These are phyloP conservation scores for Aspergillus carbonarius DNA, from an alignment of 2,329 filamentous ascomycete genomes.

Conservation along the genomic window DNA sequence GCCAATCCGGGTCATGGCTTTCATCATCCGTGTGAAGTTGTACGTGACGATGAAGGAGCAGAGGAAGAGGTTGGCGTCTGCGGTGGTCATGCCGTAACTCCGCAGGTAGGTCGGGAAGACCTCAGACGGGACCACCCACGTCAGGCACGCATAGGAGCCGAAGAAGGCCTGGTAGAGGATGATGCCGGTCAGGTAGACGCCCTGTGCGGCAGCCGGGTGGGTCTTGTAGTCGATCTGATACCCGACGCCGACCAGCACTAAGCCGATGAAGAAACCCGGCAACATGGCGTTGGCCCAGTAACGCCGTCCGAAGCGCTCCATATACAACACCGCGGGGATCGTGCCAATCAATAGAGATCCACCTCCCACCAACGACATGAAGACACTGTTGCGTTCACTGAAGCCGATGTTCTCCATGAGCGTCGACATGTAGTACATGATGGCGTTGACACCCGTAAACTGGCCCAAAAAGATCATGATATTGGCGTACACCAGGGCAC, in stretches of 20 bases:
- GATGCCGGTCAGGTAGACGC: slow-evolving; percentile 62
- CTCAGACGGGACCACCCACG: slow-evolving; percentile 67
- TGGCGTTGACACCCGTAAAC: slow-evolving; percentile 68
- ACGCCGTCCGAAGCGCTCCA: slow-evolving; percentile 70
- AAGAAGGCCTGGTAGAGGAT: slow-evolving; percentile 67
- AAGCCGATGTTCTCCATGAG: slow-evolving; percentile 70
- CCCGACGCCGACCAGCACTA: slow-evolving; percentile 64
- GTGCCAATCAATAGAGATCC: slow-evolving; percentile 66
- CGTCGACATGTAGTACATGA: slow-evolving; percentile 70
- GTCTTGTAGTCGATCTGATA: slow-evolving; percentile 56
- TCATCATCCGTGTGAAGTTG: slow-evolving; percentile 70
- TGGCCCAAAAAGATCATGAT: slow-evolving; percentile 70
- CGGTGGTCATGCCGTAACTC: slow-evolving; percentile 71
- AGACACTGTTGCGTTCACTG: slow-evolving; percentile 60
- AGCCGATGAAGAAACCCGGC: slow-evolving; percentile 68
- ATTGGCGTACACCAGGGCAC: slow-evolving; percentile 66
- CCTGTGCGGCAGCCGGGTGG: slow-evolving; percentile 53
- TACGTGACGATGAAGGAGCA: slow-evolving; percentile 72
- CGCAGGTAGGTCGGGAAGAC: slow-evolving; percentile 72
- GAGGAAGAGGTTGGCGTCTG: slow-evolving; percentile 67
- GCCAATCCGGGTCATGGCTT: slow-evolving; percentile 65
- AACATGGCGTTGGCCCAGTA: slow-evolving; percentile 75
- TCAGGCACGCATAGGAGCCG: slow-evolving; percentile 63
- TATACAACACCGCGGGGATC: slow-evolving; percentile 66
- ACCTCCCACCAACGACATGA: slow-evolving; percentile 74